These are phyloP conservation scores for Plantago ovata DNA, from an alignment of 257 asterid species.

Conservation along the genomic window DNA sequence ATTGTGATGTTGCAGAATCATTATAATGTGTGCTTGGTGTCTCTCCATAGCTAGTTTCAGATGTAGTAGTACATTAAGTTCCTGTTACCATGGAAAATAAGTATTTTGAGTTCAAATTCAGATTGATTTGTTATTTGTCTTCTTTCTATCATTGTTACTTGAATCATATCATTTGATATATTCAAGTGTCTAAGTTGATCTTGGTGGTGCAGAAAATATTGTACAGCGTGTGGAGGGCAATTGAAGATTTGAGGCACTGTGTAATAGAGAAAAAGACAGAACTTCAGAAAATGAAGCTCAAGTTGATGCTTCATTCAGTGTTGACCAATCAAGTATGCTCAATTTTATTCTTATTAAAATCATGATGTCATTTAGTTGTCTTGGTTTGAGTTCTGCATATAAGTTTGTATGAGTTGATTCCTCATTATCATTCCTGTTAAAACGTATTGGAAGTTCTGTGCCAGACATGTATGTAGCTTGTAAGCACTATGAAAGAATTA, in stretches of 20 bases:
- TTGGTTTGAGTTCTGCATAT: conserved; percentile 6
- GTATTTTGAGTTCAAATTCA: neutral
- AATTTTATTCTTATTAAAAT: neutral
- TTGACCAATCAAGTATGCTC: conserved; percentile 58
- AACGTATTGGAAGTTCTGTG: conserved; percentile 7
- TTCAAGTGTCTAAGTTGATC: conserved; percentile 5
- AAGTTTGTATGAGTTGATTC: conserved; percentile 7
- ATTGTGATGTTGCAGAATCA: neutral
- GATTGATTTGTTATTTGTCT: neutral
- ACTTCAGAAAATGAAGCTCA: conserved; percentile 56
- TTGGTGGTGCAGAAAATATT: conserved; percentile 60
- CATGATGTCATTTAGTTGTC: neutral
- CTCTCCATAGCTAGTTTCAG: neutral
- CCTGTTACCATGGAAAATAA: too few relatives aligned
- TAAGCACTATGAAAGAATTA: conserved; percentile 2
- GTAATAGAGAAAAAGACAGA: conserved; percentile 48
- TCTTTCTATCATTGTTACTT: neutral
- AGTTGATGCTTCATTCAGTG: conserved; percentile 53
- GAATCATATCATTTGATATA: conserved; percentile 3
- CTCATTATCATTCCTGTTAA: neutral
- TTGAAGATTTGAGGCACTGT: conserved; percentile 43
- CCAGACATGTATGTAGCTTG: neutral
- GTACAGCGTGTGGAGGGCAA: conserved; percentile 56
- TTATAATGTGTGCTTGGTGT: neutral
- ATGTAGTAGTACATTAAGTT: neutral